Conservation (phyloP, 306 rosid species). For the Astragalus membranaceus region DNA sequence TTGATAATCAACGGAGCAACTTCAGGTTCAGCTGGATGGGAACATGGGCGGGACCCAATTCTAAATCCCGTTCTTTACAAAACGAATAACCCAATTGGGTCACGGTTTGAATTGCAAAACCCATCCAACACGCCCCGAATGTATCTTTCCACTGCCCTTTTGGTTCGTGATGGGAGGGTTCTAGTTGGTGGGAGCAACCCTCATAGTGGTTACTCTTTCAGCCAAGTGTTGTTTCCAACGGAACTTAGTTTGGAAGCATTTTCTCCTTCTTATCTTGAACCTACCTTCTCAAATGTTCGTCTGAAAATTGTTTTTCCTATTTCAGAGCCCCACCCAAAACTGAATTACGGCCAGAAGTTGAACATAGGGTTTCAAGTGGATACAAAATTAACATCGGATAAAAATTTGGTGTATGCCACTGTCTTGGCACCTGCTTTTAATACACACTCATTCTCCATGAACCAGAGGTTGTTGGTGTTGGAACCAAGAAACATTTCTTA, state of each 20-base stretch:
- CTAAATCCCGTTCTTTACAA: constrained; percentile 40
- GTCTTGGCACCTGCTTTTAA: constrained; percentile 59
- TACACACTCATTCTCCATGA: constrained; percentile 15
- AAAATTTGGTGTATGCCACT: constrained; percentile 30
- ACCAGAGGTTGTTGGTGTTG: constrained; percentile 50
- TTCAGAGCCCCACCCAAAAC: constrained; percentile 8
- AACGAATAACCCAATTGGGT: constrained; percentile 15
- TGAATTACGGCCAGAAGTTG: constrained; percentile 21
- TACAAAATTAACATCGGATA: background rate
- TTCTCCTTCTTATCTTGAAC: constrained; percentile 43
- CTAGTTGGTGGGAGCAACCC: constrained; percentile 75
- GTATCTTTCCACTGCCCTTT: constrained; percentile 62
- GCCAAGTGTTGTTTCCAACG: constrained; percentile 37
- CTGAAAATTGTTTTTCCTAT: constrained; percentile 21
- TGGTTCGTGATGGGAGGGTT: constrained; percentile 63
- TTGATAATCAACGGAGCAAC: constrained; percentile 50
- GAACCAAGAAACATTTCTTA: background rate
- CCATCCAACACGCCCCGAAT: constrained; percentile 35
- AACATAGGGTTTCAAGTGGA: constrained; percentile 7
- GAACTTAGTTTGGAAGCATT: constrained; percentile 40
- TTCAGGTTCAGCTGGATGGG: constrained; percentile 57
- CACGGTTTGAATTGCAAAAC: constrained; percentile 40
- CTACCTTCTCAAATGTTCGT: background rate
- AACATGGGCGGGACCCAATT: constrained; percentile 32
- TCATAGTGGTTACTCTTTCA: constrained; percentile 34